Evolutionary conservation across 768 basidiomycete genomes (phyloP).

Genomic region (Suillus cothurnatus): DNA sequence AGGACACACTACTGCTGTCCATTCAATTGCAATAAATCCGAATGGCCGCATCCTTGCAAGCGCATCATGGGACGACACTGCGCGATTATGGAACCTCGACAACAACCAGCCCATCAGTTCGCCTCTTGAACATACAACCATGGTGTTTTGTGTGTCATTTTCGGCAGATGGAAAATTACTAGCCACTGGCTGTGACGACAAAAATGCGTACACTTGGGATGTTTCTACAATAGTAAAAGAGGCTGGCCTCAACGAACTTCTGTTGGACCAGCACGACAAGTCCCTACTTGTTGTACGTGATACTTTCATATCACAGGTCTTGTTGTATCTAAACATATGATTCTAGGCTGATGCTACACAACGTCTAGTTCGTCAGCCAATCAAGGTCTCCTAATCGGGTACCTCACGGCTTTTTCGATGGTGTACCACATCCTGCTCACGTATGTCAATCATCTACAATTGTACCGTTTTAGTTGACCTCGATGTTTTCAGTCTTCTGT

Average conservation of each 20-base stretch:
- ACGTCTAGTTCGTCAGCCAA: background rate
- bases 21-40: background rate
- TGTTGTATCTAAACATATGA: background rate
- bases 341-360: background rate
- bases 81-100: background rate
- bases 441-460: background rate
- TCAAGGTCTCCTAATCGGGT: background rate
- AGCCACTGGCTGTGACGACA: background rate
- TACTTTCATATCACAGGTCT: background rate
- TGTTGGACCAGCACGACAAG: background rate
- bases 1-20: background rate
- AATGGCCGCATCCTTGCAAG: background rate
- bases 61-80: background rate
- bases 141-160: background rate
- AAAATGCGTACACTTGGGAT: background rate
- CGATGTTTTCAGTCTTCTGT: background rate
- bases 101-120: background rate
- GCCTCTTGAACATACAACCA: accelerated
- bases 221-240: background rate
- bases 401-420: background rate
- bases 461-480: background rate
- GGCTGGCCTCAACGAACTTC: background rate
- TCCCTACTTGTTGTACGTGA: background rate
- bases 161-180: background rate
- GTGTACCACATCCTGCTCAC: background rate